Conservation (phyloP, 352 stramenopile genomes). For the Aphanomyces astaci region DNA sequence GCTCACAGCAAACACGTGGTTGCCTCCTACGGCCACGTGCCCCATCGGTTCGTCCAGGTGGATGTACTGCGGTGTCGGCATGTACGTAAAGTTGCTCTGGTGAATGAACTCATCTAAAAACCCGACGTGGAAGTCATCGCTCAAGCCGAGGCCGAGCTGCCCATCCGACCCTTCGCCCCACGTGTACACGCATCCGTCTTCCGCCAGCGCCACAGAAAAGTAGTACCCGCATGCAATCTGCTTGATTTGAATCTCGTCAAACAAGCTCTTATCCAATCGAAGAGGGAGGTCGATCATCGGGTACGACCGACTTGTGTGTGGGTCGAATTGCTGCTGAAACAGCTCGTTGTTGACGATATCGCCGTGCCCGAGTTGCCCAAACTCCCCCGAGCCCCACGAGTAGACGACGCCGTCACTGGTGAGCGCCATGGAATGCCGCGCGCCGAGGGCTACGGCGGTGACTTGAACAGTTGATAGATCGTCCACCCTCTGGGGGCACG, state of each 20-base stretch:
- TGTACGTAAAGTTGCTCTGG: conserved; percentile 67
- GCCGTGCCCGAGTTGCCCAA: conserved; percentile 64
- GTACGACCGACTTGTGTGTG: conserved; percentile 56
- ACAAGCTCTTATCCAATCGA: conserved; percentile 59
- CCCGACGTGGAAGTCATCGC: conserved; percentile 53
- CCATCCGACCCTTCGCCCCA: conserved; percentile 41
- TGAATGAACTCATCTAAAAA: conserved; percentile 64
- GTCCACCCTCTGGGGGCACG: conserved; percentile 48
- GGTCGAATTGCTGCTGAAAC: conserved; percentile 57
- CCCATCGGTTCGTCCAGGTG: conserved; percentile 55
- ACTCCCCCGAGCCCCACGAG: conserved; percentile 60
- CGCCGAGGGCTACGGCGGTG: conserved; percentile 38
- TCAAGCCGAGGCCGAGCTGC: conserved; percentile 55
- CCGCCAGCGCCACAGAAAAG: conserved; percentile 15
- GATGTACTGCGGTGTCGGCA: conserved; percentile 49
- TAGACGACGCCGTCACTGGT: conserved; percentile 51
- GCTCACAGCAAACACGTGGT: conserved; percentile 59
- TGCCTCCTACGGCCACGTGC: conserved; percentile 46
- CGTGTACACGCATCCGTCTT: conserved; percentile 20
- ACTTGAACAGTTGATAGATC: conserved; percentile 55
- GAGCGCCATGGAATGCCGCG: conserved; percentile 61
- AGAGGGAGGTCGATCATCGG: conserved; percentile 55
- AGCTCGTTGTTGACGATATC: conserved; percentile 47
- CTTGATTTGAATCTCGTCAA: conserved; percentile 36
- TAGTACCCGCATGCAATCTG: conserved; percentile 30